Evolutionary conservation across 495 filamentous ascomycete genomes (phyloP).

Genomic region (Aspergillus nanangensis): DNA sequence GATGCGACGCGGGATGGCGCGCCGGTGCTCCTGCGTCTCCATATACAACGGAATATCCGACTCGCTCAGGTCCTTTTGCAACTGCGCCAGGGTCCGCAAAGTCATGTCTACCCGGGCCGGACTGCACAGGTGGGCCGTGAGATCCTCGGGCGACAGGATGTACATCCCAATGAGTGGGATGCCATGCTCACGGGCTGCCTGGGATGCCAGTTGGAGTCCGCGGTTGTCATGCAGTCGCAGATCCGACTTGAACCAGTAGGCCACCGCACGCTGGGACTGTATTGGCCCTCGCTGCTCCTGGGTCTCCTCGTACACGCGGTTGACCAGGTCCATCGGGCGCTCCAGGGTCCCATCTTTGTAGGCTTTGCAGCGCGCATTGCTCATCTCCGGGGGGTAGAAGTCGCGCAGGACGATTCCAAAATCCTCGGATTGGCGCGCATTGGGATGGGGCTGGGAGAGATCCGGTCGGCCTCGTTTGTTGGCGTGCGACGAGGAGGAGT

Average conservation of each 20-base stretch:
- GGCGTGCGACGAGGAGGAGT: conserved; percentile 1
- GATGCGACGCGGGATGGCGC: conserved; percentile 58
- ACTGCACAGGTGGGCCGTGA: conserved; percentile 73
- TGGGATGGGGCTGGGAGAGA: conserved; percentile 28
- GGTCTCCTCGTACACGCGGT: conserved; percentile 51
- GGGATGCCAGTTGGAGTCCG: conserved; percentile 60
- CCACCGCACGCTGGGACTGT: conserved; percentile 56
- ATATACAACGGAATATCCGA: conserved; percentile 79
- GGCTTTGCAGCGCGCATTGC: conserved; percentile 63
- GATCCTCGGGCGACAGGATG: conserved; percentile 80
- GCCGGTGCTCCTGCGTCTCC: conserved; percentile 64
- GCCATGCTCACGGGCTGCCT: conserved; percentile 57
- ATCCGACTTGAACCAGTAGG: conserved; percentile 92
- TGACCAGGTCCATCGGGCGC: conserved; percentile 63
- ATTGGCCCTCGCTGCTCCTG: conserved; percentile 37
- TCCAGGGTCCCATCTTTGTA: conserved; percentile 64
- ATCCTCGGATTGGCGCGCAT: conserved; percentile 49
- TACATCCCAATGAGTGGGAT: conserved; percentile 73
- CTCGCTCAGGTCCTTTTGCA: conserved; percentile 62
- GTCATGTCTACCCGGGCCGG: conserved; percentile 77
- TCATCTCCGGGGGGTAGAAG: conserved; percentile 86
- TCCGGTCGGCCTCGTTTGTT: conserved; percentile 18
- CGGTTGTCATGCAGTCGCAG: conserved; percentile 72
- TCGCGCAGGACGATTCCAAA: conserved; percentile 69
- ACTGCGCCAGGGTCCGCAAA: conserved; percentile 58